Evolutionary conservation across 306 rosid species (phyloP), one percentile per base, ranked within the genome.

Genomic region (Bauhinia variegata): DNA sequence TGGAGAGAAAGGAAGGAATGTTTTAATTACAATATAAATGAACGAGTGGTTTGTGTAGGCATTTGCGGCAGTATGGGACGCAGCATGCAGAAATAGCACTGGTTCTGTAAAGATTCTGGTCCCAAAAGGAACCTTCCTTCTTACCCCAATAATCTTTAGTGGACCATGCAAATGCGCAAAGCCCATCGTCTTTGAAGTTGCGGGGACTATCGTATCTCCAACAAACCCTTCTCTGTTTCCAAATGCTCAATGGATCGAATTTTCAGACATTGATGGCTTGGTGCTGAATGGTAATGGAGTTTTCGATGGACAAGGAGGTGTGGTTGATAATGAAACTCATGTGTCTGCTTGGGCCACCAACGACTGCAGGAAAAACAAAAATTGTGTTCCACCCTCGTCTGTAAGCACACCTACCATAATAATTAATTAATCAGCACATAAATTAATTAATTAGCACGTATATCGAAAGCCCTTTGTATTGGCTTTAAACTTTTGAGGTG

Each of bases 121-220:
- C 39, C 96, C 97, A 9, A 15, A 5, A 0, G 97, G 91, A 10
- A 54, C 60, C 14, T 91, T 65, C 68, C 28, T 72, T 54, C 28
- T 23, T 23, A 23, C 28, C 28, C 28, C 28, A 1, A 23, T 23
- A 23, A 23, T 1, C 2, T 23, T 91, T 11, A 78, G 74, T 18
- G 97, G 96, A 51, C 96, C 93, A 16, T 91, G 97, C 68, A 69
- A 28, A n/a, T 55, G 81, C 79, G 69, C 81, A 19, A 48, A 53
- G 23, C 88, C 87, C 5, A 78, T 91, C 39, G 52, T 41, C 0
- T 42, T 84, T 10, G 63, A 67, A 63, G 71, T 67, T 14, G 59
- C 57, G 0, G 88, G 83, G 39, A 49, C 50, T 2, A 62, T 84
- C 4, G 57, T 56, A 43, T 81, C 72, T 30, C 59, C 77, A 46